Base-by-base conservation (phyloP, 768 basidiomycete genomes). In the Mycena alexandri region DNA sequence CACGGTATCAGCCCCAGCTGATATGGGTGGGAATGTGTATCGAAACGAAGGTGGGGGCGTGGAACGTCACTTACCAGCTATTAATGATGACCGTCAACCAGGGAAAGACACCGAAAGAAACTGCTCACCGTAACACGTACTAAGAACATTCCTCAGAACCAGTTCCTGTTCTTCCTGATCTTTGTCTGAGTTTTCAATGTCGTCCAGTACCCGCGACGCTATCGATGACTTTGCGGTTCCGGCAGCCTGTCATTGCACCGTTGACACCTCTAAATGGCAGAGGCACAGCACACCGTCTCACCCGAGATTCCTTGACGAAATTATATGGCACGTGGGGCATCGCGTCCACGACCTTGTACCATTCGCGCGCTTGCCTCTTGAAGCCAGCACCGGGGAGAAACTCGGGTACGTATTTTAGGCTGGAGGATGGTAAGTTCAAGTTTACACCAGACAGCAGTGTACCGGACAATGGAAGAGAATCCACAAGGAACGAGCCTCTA, bases 331-430 rank as follows among this genome's bases (percentile, higher is more conserved):
- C 24, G 2, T 76, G 62, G 9, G 74, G 41, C 73, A 80, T 72
- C 8, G 61, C 58, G 8, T 29, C 16, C 3, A 71, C 72, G 4
- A 63, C 38, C 6, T 71, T 58, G 24, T 57, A 61, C 76, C 78
- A 78, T 13, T 74, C 64, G 14, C 64, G 71, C 5, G 82, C 82
- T 46, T 74, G 71, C 0, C 65, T 70, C 63, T 81, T 76, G 72
- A 83, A 83, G 13, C 72, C 77, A 0, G 76, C 75, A 2, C 79
- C 77, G 43, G 82, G 81, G 50, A 82, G 65, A 77, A 79, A 82
- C 6, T 62, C 69, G 2, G 81, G 82, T 3, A 82, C 54, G 44
- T 81, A 69, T 61, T 78, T 77, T 21, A 84, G 67, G 16, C 74
- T 41, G 19, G 75, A 75, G 16, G 77, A 33, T 29, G 29, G 19